Base-by-base conservation (phyloP, 2,329 filamentous ascomycete genomes). In the Hypoxylon sp. region DNA sequence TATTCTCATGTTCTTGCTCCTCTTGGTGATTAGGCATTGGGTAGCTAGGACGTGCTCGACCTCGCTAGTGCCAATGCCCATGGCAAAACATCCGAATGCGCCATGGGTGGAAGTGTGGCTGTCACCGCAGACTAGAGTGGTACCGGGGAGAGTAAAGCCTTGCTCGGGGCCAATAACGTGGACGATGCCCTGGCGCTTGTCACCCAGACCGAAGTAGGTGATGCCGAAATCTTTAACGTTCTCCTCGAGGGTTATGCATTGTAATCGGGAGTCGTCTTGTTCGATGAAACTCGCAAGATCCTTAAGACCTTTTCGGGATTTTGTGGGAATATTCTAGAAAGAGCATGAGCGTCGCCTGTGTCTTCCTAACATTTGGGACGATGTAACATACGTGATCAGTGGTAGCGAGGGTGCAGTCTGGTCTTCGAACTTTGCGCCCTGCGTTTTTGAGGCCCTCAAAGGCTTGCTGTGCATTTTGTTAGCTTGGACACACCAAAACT, bases 101-200 rank as follows among this genome's bases (percentile, higher is more conserved):
- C 95, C 95, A 80, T 99, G 95, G 67, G 95, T 99, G 24, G 94
- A 97, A 48, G 95, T 99, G 79, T 99, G 95, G 75, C 92, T 97
- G 85, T 99, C 95, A 79, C 95, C 95, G 76, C 95, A 98, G 69
- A 98, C 95, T 37, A 98, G 91, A 2, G 95, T 99, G 56, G 95
- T 98, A 71, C 93, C 95, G 43, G 95, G 95, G 37, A 98, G 90
- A 59, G 95, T 99, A 84, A 99, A 99, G 71, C 95, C 95, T 80
- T 99, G 95, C 84, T 99, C 95, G 41, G 95, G 95, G 34, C 95
- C 95, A 73, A 99, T 98, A 74, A 99, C 92, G 81, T 99, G 95
- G 61, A 98, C 95, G 73, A 99, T 99, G 70, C 95, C 95, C 81
- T 99, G 95, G 69, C 95, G 90, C 85, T 95, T 96, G 81, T 98